These are phyloP conservation scores for Zymoseptoria tritici DNA, from an alignment of 2,329 filamentous ascomycete species.

Conservation along the genomic window DNA sequence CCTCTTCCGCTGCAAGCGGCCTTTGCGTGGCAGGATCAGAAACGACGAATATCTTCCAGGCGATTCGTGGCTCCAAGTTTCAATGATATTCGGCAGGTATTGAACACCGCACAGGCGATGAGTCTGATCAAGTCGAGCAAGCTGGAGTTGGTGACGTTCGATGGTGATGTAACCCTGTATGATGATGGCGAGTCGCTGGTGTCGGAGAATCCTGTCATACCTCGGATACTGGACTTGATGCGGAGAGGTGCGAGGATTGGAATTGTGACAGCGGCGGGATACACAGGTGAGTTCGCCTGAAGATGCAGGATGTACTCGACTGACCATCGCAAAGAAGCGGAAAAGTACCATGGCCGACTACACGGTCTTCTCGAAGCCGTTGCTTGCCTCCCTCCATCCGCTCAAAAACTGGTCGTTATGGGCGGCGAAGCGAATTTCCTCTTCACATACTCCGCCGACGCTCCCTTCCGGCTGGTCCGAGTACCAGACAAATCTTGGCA, in stretches of 20 bases:
- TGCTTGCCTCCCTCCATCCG: constrained; percentile 50
- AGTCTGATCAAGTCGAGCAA: constrained; percentile 68
- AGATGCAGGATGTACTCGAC: not conserved
- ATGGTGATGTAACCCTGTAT: constrained; percentile 95
- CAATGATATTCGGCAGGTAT: constrained; percentile 86
- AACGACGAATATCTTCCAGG: constrained; percentile 78
- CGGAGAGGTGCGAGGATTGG: constrained; percentile 73
- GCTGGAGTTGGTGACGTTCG: constrained; percentile 85
- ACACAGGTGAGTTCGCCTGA: constrained; percentile 46
- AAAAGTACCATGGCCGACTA: constrained; percentile 78
- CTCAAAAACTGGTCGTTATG: constrained; percentile 79
- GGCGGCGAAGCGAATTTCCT: constrained; percentile 95
- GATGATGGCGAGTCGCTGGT: constrained; percentile 70
- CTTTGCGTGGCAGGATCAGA: constrained; percentile 81
- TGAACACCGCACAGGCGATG: constrained; percentile 94
- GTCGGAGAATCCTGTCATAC: constrained; percentile 68
- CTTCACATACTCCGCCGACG: constrained; percentile 64
- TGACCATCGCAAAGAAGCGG: constrained; percentile 47
- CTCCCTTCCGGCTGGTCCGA: constrained; percentile 59
- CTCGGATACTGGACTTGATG: constrained; percentile 61
- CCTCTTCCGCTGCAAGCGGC: constrained; percentile 62
- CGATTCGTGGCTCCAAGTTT: constrained; percentile 94
- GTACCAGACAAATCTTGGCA: constrained; percentile 62
- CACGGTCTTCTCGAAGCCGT: constrained; percentile 80
- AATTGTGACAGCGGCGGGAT: constrained; percentile 94